Conservation (phyloP, 169 alveolate species). For the Perkinsus olseni region DNA sequence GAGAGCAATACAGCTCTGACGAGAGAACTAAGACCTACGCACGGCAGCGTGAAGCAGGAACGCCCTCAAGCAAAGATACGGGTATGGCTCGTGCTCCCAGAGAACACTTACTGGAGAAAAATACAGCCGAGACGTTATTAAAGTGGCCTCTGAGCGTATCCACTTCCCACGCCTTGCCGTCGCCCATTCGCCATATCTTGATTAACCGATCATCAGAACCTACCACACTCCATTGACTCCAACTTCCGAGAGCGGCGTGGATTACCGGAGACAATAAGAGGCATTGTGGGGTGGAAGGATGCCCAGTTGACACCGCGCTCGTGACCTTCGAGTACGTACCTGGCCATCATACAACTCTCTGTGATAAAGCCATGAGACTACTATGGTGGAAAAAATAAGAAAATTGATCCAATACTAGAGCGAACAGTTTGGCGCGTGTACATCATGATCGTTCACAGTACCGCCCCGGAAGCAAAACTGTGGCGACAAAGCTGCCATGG, state of each 20-base stretch:
- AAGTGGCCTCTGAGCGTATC: constrained; percentile 86
- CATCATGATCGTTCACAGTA: too few species aligned
- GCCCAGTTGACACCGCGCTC: constrained; percentile 95
- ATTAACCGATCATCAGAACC: constrained; percentile 51
- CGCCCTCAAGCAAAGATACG: too few species aligned
- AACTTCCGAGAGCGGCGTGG: neutral
- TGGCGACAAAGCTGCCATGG: too few species aligned
- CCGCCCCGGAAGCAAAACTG: too few species aligned
- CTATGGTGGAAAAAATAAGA: too few species aligned
- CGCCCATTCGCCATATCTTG: constrained; percentile 56
- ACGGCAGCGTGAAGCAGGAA: too few species aligned
- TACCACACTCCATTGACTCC: neutral
- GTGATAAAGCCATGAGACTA: neutral
- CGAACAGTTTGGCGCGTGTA: too few species aligned
- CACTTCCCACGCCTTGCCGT: constrained; percentile 83
- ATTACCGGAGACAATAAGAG: constrained; percentile 71
- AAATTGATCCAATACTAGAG: too few species aligned
- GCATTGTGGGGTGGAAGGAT: constrained; percentile 79
- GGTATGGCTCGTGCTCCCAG: neutral
- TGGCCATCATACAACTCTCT: constrained; percentile 16
- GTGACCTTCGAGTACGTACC: constrained; percentile 88
- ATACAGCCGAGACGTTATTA: constrained; percentile 82
- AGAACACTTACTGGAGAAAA: constrained; percentile 73
- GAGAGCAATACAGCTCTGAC: too few species aligned
- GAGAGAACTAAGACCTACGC: too few species aligned